A percentile compares a stretch with the other conserved stretches of the same genome.
phyloP scores from a whole-genome alignment of 805 yeast genomes.

The Tetrapisispora pingtungensis region DNA sequence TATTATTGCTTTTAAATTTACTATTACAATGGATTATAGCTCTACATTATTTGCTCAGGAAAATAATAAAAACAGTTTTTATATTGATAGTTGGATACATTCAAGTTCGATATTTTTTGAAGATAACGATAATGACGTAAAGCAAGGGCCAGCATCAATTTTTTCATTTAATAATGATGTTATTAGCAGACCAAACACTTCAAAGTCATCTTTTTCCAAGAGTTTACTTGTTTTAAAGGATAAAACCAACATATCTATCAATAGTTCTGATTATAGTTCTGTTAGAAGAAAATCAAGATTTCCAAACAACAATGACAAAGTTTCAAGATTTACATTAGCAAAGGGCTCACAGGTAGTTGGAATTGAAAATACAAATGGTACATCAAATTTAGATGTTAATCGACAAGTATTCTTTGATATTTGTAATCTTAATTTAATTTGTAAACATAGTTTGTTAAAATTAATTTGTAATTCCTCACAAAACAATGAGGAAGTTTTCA shows the following conservation, averaged over 20 bases:
- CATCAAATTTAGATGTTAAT: not conserved
- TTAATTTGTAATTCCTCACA: not conserved
- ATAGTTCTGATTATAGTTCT: slow-evolving; percentile 1
- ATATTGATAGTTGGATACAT: slow-evolving; percentile 3
- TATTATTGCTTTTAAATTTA: too few species aligned
- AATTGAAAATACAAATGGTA: not conserved
- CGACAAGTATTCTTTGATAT: slow-evolving; percentile 1
- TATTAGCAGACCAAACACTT: slow-evolving; percentile 2
- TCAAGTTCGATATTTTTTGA: not conserved
- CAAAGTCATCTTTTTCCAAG: not conserved
- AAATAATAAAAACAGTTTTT: slow-evolving; percentile 1
- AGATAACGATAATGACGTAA: not conserved
- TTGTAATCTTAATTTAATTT: not conserved
- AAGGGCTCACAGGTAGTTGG: not conserved
- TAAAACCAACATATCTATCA: slow-evolving; percentile 1
- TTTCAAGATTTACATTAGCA: not conserved
- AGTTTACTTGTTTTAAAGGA: slow-evolving; percentile 1
- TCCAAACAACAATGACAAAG: not conserved
- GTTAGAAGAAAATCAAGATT: slow-evolving; percentile 1
- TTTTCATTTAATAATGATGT: not conserved
- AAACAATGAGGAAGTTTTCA: not conserved
- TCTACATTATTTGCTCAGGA: slow-evolving; percentile 1
- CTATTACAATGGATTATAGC: not conserved
- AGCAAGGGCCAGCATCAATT: not conserved
- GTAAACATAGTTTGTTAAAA: not conserved